These are phyloP conservation scores for Sphaerostilbella broomeana DNA, from an alignment of 2,329 filamentous ascomycete genomes.

Conservation along the genomic window DNA sequence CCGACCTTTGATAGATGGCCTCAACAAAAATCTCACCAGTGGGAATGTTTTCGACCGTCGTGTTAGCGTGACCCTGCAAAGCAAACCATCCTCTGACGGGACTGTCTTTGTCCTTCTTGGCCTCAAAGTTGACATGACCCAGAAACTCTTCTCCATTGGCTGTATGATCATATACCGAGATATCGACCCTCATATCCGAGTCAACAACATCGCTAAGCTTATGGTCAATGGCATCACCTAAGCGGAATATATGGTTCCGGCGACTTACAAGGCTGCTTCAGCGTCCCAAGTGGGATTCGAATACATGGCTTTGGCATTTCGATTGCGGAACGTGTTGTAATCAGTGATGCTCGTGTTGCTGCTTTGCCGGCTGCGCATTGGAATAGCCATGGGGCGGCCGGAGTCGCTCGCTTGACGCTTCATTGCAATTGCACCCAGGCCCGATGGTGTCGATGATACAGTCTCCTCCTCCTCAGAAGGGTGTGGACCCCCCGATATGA, in stretches of 20 bases:
- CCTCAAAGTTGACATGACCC: slow-evolving; percentile 79
- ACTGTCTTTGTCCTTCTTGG: slow-evolving; percentile 57
- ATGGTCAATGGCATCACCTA: neutral
- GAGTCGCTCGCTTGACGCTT: slow-evolving; percentile 72
- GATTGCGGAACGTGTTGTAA: slow-evolving; percentile 52
- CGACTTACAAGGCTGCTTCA: slow-evolving; percentile 81
- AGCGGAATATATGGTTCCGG: neutral
- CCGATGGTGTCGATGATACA: slow-evolving; percentile 39
- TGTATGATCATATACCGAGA: slow-evolving; percentile 85
- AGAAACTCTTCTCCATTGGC: slow-evolving; percentile 81
- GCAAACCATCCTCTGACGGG: slow-evolving; percentile 80
- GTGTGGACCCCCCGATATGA: slow-evolving; percentile 82
- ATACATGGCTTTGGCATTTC: slow-evolving; percentile 49
- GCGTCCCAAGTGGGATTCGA: slow-evolving; percentile 94
- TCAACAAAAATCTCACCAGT: slow-evolving; percentile 88
- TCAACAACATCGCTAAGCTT: slow-evolving; percentile 77
- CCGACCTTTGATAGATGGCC: slow-evolving; percentile 76
- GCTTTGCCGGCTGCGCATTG: slow-evolving; percentile 93
- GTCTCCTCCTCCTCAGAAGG: slow-evolving; percentile 55
- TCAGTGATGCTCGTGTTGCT: slow-evolving; percentile 85
- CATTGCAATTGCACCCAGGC: slow-evolving; percentile 51
- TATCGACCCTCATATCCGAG: slow-evolving; percentile 80
- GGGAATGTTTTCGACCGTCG: slow-evolving; percentile 60
- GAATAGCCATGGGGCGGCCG: slow-evolving; percentile 83
- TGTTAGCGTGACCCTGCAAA: slow-evolving; percentile 68